Percentiles rank a stretch among this genome's conserved stretches.
phyloP scores from a whole-genome alignment of 106 monocot species.

The Triglochin maritima region DNA sequence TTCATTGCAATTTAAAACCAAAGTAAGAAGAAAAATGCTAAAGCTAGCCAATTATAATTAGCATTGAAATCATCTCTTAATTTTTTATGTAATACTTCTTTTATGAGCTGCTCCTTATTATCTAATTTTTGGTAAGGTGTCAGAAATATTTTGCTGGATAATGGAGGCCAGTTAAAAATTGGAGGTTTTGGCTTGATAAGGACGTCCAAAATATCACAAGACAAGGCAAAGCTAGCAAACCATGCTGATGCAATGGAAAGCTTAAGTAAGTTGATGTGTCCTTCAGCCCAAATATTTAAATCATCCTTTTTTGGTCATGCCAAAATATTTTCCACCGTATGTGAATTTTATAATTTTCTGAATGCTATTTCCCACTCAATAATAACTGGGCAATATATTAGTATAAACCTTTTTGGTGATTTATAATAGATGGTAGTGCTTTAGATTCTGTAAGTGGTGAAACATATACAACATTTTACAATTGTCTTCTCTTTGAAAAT shows the following conservation, averaged over 20 bases:
- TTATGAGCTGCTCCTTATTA: slow-evolving; percentile 47
- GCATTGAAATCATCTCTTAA: not conserved
- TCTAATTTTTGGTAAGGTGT: slow-evolving; percentile 72
- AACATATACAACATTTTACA: too few relatives aligned
- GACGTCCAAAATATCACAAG: slow-evolving; percentile 58
- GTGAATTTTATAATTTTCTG: too few relatives aligned
- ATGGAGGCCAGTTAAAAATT: slow-evolving; percentile 72
- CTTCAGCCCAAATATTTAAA: not conserved
- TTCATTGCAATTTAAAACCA: slow-evolving; percentile 59
- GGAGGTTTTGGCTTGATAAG: slow-evolving; percentile 82
- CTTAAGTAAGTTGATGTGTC: slow-evolving; percentile 38
- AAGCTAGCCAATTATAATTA: not conserved
- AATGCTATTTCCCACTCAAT: too few relatives aligned
- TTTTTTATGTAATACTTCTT: slow-evolving; percentile 10
- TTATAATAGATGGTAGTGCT: too few relatives aligned
- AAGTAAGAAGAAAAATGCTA: slow-evolving; percentile 54
- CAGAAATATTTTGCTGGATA: slow-evolving; percentile 94
- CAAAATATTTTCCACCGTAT: not conserved
- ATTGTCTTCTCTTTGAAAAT: too few relatives aligned
- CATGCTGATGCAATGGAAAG: slow-evolving; percentile 23
- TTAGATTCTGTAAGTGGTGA: too few relatives aligned
- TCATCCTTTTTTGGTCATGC: too few relatives aligned
- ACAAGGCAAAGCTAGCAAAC: slow-evolving; percentile 48
- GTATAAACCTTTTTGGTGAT: too few relatives aligned
- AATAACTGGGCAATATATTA: too few relatives aligned